Evolutionary conservation across 2,329 filamentous ascomycete species (phyloP), one percentile per base, ranked within the genome.

Genomic region (Xylariomycetidae sp.): DNA sequence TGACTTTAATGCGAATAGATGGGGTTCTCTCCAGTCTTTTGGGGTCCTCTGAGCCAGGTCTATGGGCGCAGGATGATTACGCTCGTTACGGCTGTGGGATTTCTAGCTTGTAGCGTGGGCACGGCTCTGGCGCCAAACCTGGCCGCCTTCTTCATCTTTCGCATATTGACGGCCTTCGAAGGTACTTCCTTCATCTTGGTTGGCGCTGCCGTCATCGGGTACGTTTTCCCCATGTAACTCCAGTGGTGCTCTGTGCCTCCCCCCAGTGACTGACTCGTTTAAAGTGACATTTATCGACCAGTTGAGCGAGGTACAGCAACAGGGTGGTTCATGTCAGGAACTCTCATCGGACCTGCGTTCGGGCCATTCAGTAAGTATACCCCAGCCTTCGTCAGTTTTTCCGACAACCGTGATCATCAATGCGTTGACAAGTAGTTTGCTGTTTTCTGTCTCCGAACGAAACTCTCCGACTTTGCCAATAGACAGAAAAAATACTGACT

Each of bases 101-200:
- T 89, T 58, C 75, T 80, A 31, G 66, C 66, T 2, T 82, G 84
- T 48, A 85, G 77, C n/a, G 66, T 86, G 18, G 85, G 80, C 17
- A 85, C 83, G 0, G 82, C 85, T 0, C 58, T 88, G 10, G 72
- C 85, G 4, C 83, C 84, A 0, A 83, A 86, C 44, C 63, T 90
- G 14, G 72, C 72, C 1, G 64, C 76, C 0, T 90, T 86, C 56
- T 86, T 85, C 53, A 67, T 87, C 31, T 87, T 89, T 51, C 76
- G 85, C 6, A 75, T 85, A 29, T 63, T 87, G 17, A 85, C 82
- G 1, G 85, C 83, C 0, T 83, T 88, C 47, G 79, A 85, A 59
- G 84, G 84, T 11, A 88, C 83, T 0, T 76, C 79, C 0, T 87
- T 89, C 44, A 66, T 89, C 10, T 74, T 86, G 9, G 74, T 88